Evolutionary conservation across 2,329 filamentous ascomycete species (phyloP).

Genomic region (Talaromyces piceae): DNA sequence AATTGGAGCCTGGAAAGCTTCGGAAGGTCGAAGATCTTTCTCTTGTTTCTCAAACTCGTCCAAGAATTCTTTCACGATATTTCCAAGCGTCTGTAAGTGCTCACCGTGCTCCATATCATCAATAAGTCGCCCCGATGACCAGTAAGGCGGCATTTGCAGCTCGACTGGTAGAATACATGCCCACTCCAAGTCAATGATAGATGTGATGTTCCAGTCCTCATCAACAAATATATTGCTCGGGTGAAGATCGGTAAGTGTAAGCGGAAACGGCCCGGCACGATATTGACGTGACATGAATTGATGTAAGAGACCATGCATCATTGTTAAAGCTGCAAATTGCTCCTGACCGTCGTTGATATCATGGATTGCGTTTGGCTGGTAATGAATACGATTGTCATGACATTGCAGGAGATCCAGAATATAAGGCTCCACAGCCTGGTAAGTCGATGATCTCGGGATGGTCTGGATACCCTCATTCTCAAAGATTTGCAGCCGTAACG

Average conservation of each 20-base stretch:
- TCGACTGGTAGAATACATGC: not conserved
- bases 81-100: no score
- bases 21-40: no score
- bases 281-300: not conserved
- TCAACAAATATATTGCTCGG: not conserved
- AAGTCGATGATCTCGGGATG: conserved; percentile 16
- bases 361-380: conserved; percentile 15
- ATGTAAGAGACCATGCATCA: not conserved
- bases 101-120: no score
- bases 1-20: no score
- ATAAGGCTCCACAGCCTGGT: conserved; percentile 16
- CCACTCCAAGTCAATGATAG: not conserved
- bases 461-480: conserved; percentile 17
- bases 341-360: not conserved
- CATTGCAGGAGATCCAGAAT: conserved; percentile 15
- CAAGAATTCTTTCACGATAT: no score
- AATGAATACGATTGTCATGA: conserved; percentile 16
- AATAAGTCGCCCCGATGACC: not conserved
- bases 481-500: conserved; percentile 13
- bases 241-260: not conserved
- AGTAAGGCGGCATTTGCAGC: not conserved
- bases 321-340: not conserved
- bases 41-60: no score
- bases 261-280: no score
- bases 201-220: not conserved